Base-by-base conservation (phyloP, 257 asterid genomes). In the Solanum bukasovii region DNA sequence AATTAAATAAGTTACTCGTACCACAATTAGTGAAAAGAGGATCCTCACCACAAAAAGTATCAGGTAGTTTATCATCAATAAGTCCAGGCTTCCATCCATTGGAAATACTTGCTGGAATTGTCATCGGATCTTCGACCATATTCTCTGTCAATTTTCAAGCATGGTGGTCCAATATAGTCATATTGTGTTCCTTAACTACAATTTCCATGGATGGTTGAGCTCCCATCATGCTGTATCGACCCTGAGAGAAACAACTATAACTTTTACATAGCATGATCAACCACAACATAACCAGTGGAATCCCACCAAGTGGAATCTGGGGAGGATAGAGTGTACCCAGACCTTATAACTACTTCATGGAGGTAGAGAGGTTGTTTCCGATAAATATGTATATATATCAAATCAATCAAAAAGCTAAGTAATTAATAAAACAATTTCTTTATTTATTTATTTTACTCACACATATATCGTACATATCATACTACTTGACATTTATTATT, bases 191-290 rank as follows among this genome's bases (percentile, higher is more conserved):
- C 87, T 96, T 95, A 2, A 98, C 98, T 56, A 95, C 91, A 33
- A 97, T 92, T 83, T 97, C 99, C 92, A 94, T 90, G 8, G 96
- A 88, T 23, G 99, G 99, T 75, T 95, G 98, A 2, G 98, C 93
- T 9, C 99, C 98, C 20, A 97, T 92, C 89, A 93, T 96, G 87
- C 96, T 97, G 90, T 91, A 97, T 71, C 99, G 98, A 38, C 99
- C 99, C 99, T 97, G 89, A 29, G 20, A 29, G 67, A 68, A 34
- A 87, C 49, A 42, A 3, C 5, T 42, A 42, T 42, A 42, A 42
- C 49, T 42, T 42, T 42, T 42, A 42, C 49, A 11, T 42, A 42
- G 14, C 14, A 42, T 42, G 49, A 42, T 42, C 38, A 46, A 2
- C n/a, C 8, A 52, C n/a, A 16, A 52, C 7, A 46, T 52, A 52